These are phyloP conservation scores for Apostasia ramifera DNA, from an alignment of 106 monocot genomes.

Conservation along the genomic window DNA sequence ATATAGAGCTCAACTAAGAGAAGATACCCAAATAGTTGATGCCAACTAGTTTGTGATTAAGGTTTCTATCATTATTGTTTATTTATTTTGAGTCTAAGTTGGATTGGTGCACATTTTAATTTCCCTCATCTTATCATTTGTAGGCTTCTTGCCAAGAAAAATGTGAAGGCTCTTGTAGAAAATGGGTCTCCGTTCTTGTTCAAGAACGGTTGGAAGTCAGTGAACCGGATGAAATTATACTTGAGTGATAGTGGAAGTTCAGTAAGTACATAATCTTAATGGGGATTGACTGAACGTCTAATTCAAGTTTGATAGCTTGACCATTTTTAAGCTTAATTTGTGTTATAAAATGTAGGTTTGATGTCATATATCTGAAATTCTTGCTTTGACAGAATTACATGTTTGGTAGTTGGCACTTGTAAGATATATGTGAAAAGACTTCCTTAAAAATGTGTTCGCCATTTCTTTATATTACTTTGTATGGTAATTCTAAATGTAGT, in stretches of 20 bases:
- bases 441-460: too few species aligned
- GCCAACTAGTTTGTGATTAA: background rate
- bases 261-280: too few species aligned
- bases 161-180: slow-evolving; percentile 57
- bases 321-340: too few species aligned
- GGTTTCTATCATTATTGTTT: slow-evolving; percentile 4
- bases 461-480: too few species aligned
- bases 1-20: background rate
- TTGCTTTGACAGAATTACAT: too few species aligned
- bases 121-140: background rate
- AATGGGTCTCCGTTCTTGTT: slow-evolving; percentile 65
- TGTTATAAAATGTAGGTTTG: too few species aligned
- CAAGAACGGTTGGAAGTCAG: slow-evolving; percentile 50
- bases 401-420: too few species aligned
- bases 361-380: too few species aligned
- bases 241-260: slow-evolving; percentile 19
- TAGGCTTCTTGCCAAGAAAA: slow-evolving; percentile 60
- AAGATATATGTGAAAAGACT: too few species aligned
- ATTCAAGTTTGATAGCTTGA: too few species aligned
- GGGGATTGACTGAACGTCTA: too few species aligned
- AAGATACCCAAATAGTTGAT: background rate
- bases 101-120: background rate
- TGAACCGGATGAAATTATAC: slow-evolving; percentile 42
- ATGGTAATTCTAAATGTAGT: background rate
- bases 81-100: background rate